Conservation (phyloP, 148 eudicot genomes). For the Beta vulgaris region DNA sequence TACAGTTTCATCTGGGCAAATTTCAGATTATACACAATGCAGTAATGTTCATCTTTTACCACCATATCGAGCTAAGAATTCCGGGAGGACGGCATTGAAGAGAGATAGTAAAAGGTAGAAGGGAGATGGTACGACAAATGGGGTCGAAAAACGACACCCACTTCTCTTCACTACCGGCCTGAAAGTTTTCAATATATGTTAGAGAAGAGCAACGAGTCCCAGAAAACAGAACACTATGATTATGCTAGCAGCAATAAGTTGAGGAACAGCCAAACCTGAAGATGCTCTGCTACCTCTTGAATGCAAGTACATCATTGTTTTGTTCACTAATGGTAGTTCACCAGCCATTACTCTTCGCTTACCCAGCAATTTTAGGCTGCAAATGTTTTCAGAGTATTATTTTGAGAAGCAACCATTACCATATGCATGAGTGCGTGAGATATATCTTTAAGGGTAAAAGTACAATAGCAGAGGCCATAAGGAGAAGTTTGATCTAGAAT, state of each 20-base stretch:
- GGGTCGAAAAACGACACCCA: slow-evolving; percentile 18
- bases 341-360: slow-evolving; percentile 54
- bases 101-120: slow-evolving; percentile 4
- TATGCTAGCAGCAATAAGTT: slow-evolving; percentile 22
- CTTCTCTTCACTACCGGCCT: slow-evolving; percentile 38
- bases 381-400: slow-evolving; percentile 1
- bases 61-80: background rate
- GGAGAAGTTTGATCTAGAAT: too few species aligned
- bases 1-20: slow-evolving; percentile 23
- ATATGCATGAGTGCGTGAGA: background rate
- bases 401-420: background rate
- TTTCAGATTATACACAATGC: slow-evolving; percentile 17
- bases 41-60: slow-evolving; percentile 13
- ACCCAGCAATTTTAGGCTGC: slow-evolving; percentile 71
- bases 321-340: slow-evolving; percentile 88
- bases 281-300: slow-evolving; percentile 28
- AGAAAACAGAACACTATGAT: slow-evolving; percentile 20
- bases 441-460: background rate
- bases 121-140: background rate
- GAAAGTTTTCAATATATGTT: slow-evolving; percentile 24
- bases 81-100: background rate
- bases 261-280: slow-evolving; percentile 35
- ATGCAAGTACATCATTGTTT: slow-evolving; percentile 73
- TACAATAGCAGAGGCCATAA: too few species aligned
- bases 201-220: slow-evolving; percentile 19